Evolutionary conservation across 805 yeast species (phyloP).

Genomic region (Schwanniomyces sp.): DNA sequence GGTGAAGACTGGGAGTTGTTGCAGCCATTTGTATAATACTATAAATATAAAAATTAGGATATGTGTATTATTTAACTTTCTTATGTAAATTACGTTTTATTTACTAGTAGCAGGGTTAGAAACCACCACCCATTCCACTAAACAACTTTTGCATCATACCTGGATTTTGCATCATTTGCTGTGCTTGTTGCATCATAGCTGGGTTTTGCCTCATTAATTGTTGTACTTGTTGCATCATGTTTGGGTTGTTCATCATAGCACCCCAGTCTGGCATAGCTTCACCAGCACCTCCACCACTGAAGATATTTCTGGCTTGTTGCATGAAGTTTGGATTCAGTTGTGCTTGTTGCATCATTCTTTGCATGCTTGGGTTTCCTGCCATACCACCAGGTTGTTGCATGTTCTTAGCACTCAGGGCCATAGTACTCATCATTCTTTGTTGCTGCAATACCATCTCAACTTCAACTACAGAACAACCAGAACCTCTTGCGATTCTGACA

Average conservation of each 20-base stretch:
- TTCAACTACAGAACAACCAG: constrained; percentile 89
- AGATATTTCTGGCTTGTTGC: constrained; percentile 65
- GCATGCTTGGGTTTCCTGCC: constrained; percentile 42
- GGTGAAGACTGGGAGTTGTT: neutral
- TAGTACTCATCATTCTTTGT: constrained; percentile 89
- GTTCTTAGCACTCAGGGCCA: constrained; percentile 73
- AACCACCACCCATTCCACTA: constrained; percentile 65
- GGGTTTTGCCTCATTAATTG: constrained; percentile 48
- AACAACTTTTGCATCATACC: constrained; percentile 71
- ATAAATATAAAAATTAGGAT: neutral
- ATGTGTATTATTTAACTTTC: neutral
- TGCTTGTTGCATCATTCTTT: constrained; percentile 56
- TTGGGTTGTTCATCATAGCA: constrained; percentile 59
- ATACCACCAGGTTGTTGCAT: constrained; percentile 18
- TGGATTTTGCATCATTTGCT: constrained; percentile 52
- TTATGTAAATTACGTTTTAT: neutral
- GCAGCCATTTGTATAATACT: neutral
- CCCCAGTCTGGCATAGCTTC: constrained; percentile 51
- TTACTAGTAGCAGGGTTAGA: neutral
- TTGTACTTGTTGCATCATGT: constrained; percentile 47
- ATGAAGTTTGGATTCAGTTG: constrained; percentile 50
- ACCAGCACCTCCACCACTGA: constrained; percentile 46
- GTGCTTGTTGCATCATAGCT: constrained; percentile 44
- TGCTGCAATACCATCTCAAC: constrained; percentile 91
- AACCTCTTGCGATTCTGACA: constrained; percentile 88